Base-by-base conservation (phyloP, 2,329 filamentous ascomycete species). In the Hymenoscyphus fructigenus region DNA sequence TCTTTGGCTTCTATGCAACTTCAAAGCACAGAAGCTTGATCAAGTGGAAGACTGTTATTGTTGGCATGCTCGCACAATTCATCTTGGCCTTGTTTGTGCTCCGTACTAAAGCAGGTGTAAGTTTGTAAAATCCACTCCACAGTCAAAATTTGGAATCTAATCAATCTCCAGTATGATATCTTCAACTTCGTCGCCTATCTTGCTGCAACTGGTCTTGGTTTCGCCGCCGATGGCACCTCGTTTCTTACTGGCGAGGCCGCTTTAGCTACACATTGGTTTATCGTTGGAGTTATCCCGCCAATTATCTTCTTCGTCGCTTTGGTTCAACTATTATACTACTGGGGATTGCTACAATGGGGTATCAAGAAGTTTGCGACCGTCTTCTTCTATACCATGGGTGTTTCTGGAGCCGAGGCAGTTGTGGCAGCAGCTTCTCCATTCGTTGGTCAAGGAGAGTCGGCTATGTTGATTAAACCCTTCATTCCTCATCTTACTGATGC, bases 301-400 rank as follows among this genome's bases (percentile, higher is more conserved):
- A 96, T 97, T 78, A 92, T 97, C 80, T 97, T 97, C 86, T 97
- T 97, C 86, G 91, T 97, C 65, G 88, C 93, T 1, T 83, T 97
- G n/a, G 92, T 96, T 29, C 91, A 96, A 78, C 85, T 97, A 15
- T 79, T 96, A 55, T 96, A 91, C 81, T 90, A 93, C 81, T 83
- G 88, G 71, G 91, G 90, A 2, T 82, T 93, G 68, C 80, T 97
- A 61, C 93, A 96, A 79, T 97, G 93, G 93, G 92, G 93, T 78
- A 87, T 97, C 74, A 82, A 83, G 71, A 97, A 97, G 78, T 91
- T 95, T 72, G 92, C 93, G 66, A 84, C 86, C 60, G 93, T 97
- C 79, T 96, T 97, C 84, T 96, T 94, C 85, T 96, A 92, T 90
- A 85, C 83, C 56, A 89, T 97, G 78, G 85, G 87, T 60, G 92